phyloP scores from a whole-genome alignment of 1,284 basidiomycete species.

The Phaffia rhodozyma region DNA sequence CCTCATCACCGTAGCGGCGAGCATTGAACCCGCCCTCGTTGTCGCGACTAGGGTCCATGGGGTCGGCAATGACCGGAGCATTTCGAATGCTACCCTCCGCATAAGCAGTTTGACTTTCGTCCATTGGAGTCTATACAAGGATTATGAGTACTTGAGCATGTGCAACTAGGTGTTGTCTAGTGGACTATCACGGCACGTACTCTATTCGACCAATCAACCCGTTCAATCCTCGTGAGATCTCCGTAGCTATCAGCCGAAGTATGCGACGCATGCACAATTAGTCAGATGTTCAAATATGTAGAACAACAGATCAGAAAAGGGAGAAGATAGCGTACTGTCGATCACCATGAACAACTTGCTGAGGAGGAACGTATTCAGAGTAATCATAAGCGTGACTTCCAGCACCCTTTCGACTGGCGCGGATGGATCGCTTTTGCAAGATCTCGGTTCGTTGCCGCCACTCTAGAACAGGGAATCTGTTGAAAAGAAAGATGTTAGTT shows the following conservation, averaged over 20 bases:
- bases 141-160: too few species aligned
- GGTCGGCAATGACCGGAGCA: slow-evolving; percentile 11
- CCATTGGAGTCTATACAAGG: slow-evolving; percentile 5
- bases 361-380: slow-evolving; percentile 15
- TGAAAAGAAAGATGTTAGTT: not conserved
- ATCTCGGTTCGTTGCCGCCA: slow-evolving; percentile 91
- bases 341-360: not conserved
- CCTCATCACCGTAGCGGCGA: slow-evolving; percentile 7
- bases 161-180: too few species aligned
- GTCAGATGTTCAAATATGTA: too few species aligned
- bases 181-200: not conserved
- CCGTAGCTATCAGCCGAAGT: not conserved
- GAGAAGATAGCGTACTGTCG: not conserved
- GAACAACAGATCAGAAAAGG: too few species aligned
- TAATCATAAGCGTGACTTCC: slow-evolving; percentile 17
- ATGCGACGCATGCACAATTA: too few species aligned
- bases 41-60: slow-evolving; percentile 7
- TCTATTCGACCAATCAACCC: slow-evolving; percentile 11
- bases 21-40: not conserved
- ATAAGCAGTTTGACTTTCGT: slow-evolving; percentile 8
- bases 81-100: not conserved
- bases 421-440: slow-evolving; percentile 75
- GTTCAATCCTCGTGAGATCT: slow-evolving; percentile 15
- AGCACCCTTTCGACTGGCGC: slow-evolving; percentile 23
- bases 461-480: slow-evolving; percentile 78